Evolutionary conservation across 371 early-diverging fungal species (phyloP), one percentile per base, ranked within the genome.

Genomic region (Mycotypha africana): DNA sequence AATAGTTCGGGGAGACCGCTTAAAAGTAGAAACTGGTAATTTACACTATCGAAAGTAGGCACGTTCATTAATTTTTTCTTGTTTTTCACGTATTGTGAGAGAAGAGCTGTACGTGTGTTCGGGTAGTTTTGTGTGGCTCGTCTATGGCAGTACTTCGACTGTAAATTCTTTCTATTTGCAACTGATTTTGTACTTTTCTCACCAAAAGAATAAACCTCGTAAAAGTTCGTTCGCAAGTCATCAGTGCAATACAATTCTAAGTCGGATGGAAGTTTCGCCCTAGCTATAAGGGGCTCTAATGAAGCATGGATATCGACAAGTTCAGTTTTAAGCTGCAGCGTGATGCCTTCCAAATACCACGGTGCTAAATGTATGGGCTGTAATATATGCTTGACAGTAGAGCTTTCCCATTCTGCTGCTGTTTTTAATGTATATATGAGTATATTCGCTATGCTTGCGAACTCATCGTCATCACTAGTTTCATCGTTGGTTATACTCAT

Each of bases 1-100:
- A 49, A 46, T 11, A 78, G 53, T 11, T 83, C 81, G 35, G 73
- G 69, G 6, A 79, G 50, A 7, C 84, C 81, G 24, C 78, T 70
- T 20, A 81, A 57, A 19, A 83, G 35, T 21, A 78, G 39, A 43
- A 71, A 79, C 4, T 63, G 66, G 5, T 55, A 49, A 28, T 65
- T 63, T 26, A 47, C 33, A 22, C 48, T 21, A 34, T 48, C 34
- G 30, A 35, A 44, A 3, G 21, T 38, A 6, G 54, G 40, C 3
- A 45, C 36, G n/a, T 6, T 33, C 4, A 17, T n/a, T 24, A 17
- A 12, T 10, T 26, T 39, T n/a, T 35, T 43, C 34, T 38, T 12
- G 2, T 30, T 4, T 31, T 38, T 42, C 11, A 14, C 4, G 15
- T 42, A 35, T 6, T 20, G 21, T 21, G 11, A 8, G 31, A 8